Percentiles rank a stretch among this genome's conserved stretches.
phyloP scores from a whole-genome alignment of 1,284 basidiomycete species.

The Wolfiporia cocos region DNA sequence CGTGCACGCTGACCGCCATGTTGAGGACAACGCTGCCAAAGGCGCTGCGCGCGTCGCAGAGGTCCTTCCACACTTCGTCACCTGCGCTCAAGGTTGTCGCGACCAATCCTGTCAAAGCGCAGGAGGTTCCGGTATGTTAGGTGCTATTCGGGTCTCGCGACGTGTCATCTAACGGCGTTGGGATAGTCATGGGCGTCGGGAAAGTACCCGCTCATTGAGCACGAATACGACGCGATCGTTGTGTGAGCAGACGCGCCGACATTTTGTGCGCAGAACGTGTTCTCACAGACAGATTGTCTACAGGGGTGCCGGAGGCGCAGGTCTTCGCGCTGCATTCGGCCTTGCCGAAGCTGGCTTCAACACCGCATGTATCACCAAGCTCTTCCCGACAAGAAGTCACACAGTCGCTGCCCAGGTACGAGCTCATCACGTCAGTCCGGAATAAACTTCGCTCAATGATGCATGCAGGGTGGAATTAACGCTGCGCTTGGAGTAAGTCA shows the following conservation, averaged over 20 bases:
- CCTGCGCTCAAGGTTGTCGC: constrained; percentile 60
- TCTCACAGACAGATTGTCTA: no score
- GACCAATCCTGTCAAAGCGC: constrained; percentile 75
- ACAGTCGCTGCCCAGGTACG: constrained; percentile 94
- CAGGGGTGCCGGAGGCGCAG: constrained; percentile 97
- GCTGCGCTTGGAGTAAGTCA: constrained; percentile 87
- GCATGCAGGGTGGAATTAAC: constrained; percentile 90
- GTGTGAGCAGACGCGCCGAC: constrained; percentile 82
- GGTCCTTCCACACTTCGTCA: constrained; percentile 59
- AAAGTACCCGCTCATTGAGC: constrained; percentile 95
- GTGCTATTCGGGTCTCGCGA: neutral
- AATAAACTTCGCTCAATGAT: neutral
- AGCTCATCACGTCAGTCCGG: no score
- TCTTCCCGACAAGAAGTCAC: constrained; percentile 99
- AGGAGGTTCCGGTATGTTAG: constrained; percentile 68
- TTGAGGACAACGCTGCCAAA: constrained; percentile 30
- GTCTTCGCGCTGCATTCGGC: constrained; percentile 97
- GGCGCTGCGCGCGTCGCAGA: constrained; percentile 40
- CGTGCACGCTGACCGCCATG: constrained; percentile 21
- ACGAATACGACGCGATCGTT: constrained; percentile 95
- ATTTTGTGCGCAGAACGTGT: no score
- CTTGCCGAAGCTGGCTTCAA: constrained; percentile 98
- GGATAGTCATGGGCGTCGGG: constrained; percentile 68
- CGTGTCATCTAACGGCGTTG: constrained; percentile 8
- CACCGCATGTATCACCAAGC: constrained; percentile 97